These are phyloP conservation scores for Takakia lepidozioides DNA, from an alignment of 225 moss, liverwort and hornwort genomes.

Conservation along the genomic window DNA sequence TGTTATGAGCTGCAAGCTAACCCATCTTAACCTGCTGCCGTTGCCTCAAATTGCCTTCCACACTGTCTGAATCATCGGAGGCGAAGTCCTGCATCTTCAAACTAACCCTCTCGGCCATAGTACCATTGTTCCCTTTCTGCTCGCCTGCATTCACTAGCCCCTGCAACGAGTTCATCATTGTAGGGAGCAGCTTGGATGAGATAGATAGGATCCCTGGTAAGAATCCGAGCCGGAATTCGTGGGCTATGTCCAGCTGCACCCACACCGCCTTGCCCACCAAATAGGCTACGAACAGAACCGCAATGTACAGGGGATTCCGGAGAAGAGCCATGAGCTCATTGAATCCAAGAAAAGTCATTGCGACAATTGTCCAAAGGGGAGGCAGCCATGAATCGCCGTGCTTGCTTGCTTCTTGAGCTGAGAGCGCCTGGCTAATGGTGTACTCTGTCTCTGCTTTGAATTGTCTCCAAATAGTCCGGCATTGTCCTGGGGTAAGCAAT, in stretches of 20 bases:
- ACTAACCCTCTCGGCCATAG: no score
- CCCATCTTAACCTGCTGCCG: no score
- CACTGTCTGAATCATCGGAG: no score
- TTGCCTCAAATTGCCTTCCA: no score
- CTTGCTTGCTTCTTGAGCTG: conserved; percentile 71
- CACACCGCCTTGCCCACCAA: conserved; percentile 72
- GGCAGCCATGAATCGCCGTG: conserved; percentile 73
- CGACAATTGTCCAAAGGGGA: conserved; percentile 82
- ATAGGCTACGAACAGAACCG: conserved; percentile 52
- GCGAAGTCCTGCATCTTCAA: no score
- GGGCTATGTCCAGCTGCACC: conserved; percentile 68
- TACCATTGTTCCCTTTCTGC: no score
- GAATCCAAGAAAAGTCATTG: conserved; percentile 79
- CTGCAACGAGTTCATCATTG: conserved; percentile 57
- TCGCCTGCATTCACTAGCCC: conserved; percentile 65
- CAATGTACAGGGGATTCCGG: conserved; percentile 74
- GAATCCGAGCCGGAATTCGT: conserved; percentile 61
- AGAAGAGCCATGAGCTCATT: conserved; percentile 87
- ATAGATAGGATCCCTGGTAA: conserved; percentile 64
- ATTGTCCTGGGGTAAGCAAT: conserved; percentile 69
- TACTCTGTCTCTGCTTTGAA: conserved; percentile 92
- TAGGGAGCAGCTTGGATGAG: conserved; percentile 62
- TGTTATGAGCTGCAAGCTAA: no score
- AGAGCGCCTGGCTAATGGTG: conserved; percentile 75
- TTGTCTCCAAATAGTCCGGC: conserved; percentile 82